Evolutionary conservation across 768 basidiomycete species (phyloP).

Genomic region (Lepiota brunneoincarnata): DNA sequence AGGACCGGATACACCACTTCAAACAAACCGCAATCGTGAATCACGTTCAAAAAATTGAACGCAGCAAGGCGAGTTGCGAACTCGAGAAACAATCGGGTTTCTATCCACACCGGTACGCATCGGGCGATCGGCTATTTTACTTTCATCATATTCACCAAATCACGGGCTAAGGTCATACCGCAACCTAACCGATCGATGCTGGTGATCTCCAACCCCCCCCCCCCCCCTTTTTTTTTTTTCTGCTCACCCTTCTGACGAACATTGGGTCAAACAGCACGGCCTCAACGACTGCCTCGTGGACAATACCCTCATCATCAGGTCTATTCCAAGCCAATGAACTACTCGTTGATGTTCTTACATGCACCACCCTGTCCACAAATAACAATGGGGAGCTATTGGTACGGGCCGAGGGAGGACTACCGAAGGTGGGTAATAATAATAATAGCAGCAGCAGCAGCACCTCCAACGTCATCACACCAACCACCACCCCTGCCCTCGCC

Average conservation of each 20-base stretch:
- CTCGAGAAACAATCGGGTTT: slow-evolving; percentile 36
- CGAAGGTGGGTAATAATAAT: slow-evolving; percentile 29
- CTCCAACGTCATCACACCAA: slow-evolving; percentile 1
- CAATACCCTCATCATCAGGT: slow-evolving; percentile 29
- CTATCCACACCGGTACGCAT: slow-evolving; percentile 41
- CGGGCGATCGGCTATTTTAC: not conserved
- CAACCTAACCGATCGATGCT: slow-evolving; percentile 37
- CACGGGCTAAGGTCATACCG: slow-evolving; percentile 43
- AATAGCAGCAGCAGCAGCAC: not conserved
- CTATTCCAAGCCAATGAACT: slow-evolving; percentile 36
- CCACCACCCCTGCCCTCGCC: not conserved
- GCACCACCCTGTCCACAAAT: slow-evolving; percentile 34
- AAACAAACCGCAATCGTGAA: slow-evolving; percentile 41
- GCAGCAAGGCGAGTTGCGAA: slow-evolving; percentile 51
- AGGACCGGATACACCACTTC: slow-evolving; percentile 45
- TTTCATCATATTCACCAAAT: not conserved
- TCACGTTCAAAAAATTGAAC: slow-evolving; percentile 48
- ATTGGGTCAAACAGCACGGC: slow-evolving; percentile 33
- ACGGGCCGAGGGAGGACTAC: slow-evolving; percentile 40
- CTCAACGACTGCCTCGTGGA: slow-evolving; percentile 29
- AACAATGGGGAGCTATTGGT: slow-evolving; percentile 39
- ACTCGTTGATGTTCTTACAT: slow-evolving; percentile 55
- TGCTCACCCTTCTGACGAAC: slow-evolving; percentile 57
- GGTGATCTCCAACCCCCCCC: slow-evolving; percentile 51
- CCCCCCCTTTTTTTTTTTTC: too few species aligned